Evolutionary conservation across 177 flowering plant species (phyloP), one percentile per base, ranked within the genome.

Genomic region (Vitis hybrid): DNA sequence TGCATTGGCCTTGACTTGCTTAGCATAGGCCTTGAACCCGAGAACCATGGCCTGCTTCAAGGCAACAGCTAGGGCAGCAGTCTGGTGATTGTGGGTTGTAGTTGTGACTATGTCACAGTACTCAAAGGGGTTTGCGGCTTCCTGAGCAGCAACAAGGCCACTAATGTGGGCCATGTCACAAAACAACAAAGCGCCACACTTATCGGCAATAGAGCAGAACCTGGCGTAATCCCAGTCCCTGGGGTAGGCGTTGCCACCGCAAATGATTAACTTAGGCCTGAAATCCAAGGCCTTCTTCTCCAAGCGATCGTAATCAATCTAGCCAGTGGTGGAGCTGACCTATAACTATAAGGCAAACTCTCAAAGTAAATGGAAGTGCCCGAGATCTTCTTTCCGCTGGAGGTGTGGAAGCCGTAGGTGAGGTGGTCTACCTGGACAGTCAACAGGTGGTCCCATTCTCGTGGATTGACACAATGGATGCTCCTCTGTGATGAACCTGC

Each of bases 101-200:
- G 99, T 90, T 5, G 98, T 93, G 73, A 91, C 98, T 15, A 93
- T 75, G 74, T 93, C 97, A 82, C 98, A 93, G 75, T 76, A 90
- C 74, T 95, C 96, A 74, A 95, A 95, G 8, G 99, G 99, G 72
- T 90, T 80, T 19, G 91, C 91, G 74, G 96, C 96, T 90, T 95
- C 99, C 99, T 95, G 88, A 77, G 98, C 97, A 72, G 99, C 97
- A 80, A 96, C 95, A 72, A 96, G 98, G 48, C 99, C 99, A 78
- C 99, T 93, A 32, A 91, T 92, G 76, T 95, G 99, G 73, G 99
- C 99, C 99, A 95, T 95, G 60, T 95, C 98, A 63, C 99, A 95
- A 1, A 95, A 87, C 87, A 95, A 79, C 19, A 91, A 85, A 0
- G 98, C 94, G 1, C 99, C 99, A 60, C 88, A 83, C 84, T 95